A percentile compares a stretch with the other conserved stretches of the same genome.
Evolutionary conservation across 73 alveolate species (phyloP).

Genomic region (Paramecium bursaria): DNA sequence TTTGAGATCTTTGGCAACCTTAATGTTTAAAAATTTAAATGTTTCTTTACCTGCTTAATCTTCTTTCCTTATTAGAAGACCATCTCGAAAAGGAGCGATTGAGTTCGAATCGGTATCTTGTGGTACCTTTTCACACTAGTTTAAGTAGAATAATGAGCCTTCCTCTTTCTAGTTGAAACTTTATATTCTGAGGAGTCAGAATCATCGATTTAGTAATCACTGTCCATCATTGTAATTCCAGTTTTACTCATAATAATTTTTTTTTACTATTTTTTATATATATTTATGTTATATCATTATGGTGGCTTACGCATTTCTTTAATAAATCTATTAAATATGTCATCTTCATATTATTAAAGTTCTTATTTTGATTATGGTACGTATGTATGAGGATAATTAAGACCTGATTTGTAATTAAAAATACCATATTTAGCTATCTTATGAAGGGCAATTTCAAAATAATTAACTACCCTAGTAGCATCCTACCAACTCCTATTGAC

Average conservation of each 20-base stretch:
- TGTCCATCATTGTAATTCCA: too few relatives aligned
- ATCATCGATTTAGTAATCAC: too few relatives aligned
- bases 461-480: slow-evolving; percentile 40
- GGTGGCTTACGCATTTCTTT: slow-evolving; percentile 62
- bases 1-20: slow-evolving; percentile 49
- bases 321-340: slow-evolving; percentile 20
- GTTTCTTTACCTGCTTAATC: slow-evolving; percentile 1
- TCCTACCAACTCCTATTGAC: slow-evolving; percentile 56
- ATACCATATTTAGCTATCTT: slow-evolving; percentile 47
- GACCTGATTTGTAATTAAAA: background rate
- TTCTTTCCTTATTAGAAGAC: slow-evolving; percentile 33
- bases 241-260: too few relatives aligned
- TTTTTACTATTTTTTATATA: too few relatives aligned
- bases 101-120: slow-evolving; percentile 39
- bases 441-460: background rate
- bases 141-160: background rate
- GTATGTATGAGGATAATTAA: slow-evolving; percentile 42
- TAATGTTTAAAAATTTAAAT: background rate
- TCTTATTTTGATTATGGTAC: slow-evolving; percentile 12
- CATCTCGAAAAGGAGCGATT: slow-evolving; percentile 17
- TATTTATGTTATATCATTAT: too few relatives aligned
- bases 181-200: slow-evolving; percentile 25
- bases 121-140: slow-evolving; percentile 54
- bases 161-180: slow-evolving; percentile 46
- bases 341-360: slow-evolving; percentile 31